Evolutionary conservation across 129 eudicot species (phyloP).

Genomic region (Flaveria bidentis): DNA sequence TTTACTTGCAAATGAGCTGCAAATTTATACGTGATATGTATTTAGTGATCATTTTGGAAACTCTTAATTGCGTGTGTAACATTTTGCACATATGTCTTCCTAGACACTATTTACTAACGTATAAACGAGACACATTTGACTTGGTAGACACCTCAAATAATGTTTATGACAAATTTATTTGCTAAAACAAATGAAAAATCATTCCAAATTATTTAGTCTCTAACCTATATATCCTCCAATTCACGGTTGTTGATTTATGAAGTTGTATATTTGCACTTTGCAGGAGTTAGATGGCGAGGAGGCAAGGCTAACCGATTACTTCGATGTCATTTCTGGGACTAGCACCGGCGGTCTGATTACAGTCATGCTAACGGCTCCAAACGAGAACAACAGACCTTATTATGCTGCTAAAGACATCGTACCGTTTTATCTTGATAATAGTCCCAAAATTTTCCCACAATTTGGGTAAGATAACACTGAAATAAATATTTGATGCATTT

Average conservation of each 20-base stretch:
- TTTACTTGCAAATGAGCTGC: too few species aligned
- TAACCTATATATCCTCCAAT: too few species aligned
- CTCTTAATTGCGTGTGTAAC: too few species aligned
- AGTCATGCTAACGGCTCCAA: slow-evolving; percentile 54
- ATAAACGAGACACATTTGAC: too few species aligned
- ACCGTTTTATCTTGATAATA: slow-evolving; percentile 43
- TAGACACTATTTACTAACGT: too few species aligned
- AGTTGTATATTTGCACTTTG: neutral
- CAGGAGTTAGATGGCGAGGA: slow-evolving; percentile 51
- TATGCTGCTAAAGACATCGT: slow-evolving; percentile 55
- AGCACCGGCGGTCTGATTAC: slow-evolving; percentile 65
- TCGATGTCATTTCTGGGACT: slow-evolving; percentile 56
- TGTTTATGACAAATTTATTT: too few species aligned
- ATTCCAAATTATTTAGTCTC: too few species aligned
- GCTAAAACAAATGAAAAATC: too few species aligned
- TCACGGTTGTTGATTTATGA: neutral
- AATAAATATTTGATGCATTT: neutral
- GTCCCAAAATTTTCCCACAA: slow-evolving; percentile 60
- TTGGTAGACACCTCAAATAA: too few species aligned
- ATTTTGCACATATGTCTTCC: too few species aligned
- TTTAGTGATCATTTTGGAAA: too few species aligned
- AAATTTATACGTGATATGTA: too few species aligned
- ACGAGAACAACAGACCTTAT: slow-evolving; percentile 43
- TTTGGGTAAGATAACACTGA: slow-evolving; percentile 24
- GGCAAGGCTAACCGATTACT: slow-evolving; percentile 38